Conservation (phyloP, 208 protist genomes). For the Naegleria gruberi region DNA sequence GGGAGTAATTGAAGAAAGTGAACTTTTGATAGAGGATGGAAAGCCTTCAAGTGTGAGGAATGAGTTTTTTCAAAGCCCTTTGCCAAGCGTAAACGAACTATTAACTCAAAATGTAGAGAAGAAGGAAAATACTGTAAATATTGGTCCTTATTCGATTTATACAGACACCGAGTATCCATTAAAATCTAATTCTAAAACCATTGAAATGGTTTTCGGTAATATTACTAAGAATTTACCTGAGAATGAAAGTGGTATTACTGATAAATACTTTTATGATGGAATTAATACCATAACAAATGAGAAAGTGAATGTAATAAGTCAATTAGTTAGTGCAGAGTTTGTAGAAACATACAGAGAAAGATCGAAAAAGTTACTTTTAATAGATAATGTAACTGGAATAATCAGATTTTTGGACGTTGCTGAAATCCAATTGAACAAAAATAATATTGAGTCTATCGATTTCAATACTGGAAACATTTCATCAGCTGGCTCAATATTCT, state of each 20-base stretch:
- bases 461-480: not conserved
- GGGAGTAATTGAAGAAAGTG: too few species aligned
- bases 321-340: not conserved
- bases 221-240: too few species aligned
- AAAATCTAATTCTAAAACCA: not conserved
- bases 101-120: not conserved
- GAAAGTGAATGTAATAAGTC: not conserved
- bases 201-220: not conserved
- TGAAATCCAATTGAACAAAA: not conserved
- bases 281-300: not conserved
- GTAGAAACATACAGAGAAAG: not conserved
- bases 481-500: not conserved
- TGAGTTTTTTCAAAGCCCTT: too few species aligned
- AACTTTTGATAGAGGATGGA: too few species aligned
- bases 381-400: not conserved
- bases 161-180: not conserved
- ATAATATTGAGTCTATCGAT: not conserved
- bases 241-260: too few species aligned
- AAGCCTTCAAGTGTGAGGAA: too few species aligned
- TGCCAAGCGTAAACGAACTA: not conserved
- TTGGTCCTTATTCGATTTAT: not conserved
- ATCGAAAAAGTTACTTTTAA: not conserved
- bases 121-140: not conserved
- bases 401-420: not conserved
- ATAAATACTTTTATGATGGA: not conserved